Percentiles rank a stretch among this genome's conserved stretches.
phyloP scores from a whole-genome alignment of 164 flowering plant genomes.

The Stephania cephalantha region DNA sequence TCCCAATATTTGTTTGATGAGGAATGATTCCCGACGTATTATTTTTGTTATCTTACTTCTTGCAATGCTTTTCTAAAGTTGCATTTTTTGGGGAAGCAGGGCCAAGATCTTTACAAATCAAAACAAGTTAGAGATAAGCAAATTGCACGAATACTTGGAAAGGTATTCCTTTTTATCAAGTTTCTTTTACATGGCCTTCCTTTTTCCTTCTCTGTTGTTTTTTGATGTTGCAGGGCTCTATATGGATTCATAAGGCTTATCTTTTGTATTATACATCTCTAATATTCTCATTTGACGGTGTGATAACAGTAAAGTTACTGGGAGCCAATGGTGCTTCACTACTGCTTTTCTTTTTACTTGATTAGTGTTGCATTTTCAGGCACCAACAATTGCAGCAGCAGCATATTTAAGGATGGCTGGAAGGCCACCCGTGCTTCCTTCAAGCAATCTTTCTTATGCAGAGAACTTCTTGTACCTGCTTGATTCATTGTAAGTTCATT shows the following conservation, averaged over 20 bases:
- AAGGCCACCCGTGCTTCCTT: constrained; percentile 96
- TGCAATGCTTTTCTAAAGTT: constrained; percentile 3
- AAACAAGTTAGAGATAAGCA: constrained; percentile 97
- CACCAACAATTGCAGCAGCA: constrained; percentile 96
- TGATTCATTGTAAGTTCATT: constrained; percentile 78
- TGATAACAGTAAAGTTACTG: neutral
- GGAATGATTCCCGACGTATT: neutral
- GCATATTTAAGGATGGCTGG: constrained; percentile 98
- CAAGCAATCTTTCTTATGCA: constrained; percentile 82
- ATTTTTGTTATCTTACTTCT: neutral
- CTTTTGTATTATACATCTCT: neutral
- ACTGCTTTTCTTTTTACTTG: neutral
- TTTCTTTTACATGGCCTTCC: neutral
- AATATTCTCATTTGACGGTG: neutral
- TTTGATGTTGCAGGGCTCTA: neutral
- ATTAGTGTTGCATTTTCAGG: constrained; percentile 39
- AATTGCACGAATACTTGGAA: constrained; percentile 93
- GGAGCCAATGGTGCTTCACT: neutral
- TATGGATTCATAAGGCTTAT: neutral
- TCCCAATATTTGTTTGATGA: no score
- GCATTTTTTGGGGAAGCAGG: constrained; percentile 38
- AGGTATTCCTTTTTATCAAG: constrained; percentile 38
- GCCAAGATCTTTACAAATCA: constrained; percentile 89
- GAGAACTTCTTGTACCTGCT: constrained; percentile 98
- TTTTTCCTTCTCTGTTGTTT: neutral